A percentile compares a stretch with the other conserved stretches of the same genome.
These are phyloP conservation scores for Arthrobotrys entomopaga DNA, from an alignment of 2,329 filamentous ascomycete species.

Conservation along the genomic window DNA sequence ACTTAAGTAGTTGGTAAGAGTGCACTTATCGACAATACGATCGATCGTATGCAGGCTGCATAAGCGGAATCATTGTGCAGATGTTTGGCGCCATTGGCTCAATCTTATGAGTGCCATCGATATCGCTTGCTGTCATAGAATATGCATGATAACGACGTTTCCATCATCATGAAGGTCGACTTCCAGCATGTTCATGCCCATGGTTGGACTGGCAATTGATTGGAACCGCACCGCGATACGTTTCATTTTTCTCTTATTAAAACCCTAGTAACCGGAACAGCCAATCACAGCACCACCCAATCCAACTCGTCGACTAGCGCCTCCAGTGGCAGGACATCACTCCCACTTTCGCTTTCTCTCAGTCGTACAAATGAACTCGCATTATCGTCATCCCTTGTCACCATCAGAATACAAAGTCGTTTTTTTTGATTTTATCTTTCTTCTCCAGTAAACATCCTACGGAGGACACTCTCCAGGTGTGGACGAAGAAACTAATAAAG, in stretches of 20 bases:
- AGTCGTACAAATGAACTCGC: constrained; percentile 42
- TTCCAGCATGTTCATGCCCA: too few relatives aligned
- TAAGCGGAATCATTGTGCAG: background rate
- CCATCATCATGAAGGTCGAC: background rate
- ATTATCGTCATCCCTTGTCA: constrained; percentile 48
- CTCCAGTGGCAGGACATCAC: constrained; percentile 29
- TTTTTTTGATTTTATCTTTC: too few relatives aligned
- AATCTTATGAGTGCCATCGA: too few relatives aligned
- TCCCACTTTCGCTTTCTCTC: constrained; percentile 35
- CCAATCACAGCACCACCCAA: constrained; percentile 36
- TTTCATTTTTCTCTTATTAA: too few relatives aligned
- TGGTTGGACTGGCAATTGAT: too few relatives aligned
- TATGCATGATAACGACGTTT: background rate
- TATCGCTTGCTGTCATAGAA: background rate
- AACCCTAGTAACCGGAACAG: too few relatives aligned
- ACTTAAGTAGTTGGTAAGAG: too few relatives aligned
- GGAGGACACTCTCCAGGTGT: too few relatives aligned
- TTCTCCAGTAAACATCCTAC: too few relatives aligned
- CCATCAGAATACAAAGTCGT: constrained; percentile 40
- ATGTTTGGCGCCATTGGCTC: too few relatives aligned
- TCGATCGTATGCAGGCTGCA: background rate
- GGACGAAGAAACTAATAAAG: too few relatives aligned
- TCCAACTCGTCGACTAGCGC: constrained; percentile 42
- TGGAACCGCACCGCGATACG: too few relatives aligned
- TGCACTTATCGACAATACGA: background rate